Evolutionary conservation across 768 basidiomycete species (phyloP), one percentile per base, ranked within the genome.

Genomic region (Mycena kentingensis): DNA sequence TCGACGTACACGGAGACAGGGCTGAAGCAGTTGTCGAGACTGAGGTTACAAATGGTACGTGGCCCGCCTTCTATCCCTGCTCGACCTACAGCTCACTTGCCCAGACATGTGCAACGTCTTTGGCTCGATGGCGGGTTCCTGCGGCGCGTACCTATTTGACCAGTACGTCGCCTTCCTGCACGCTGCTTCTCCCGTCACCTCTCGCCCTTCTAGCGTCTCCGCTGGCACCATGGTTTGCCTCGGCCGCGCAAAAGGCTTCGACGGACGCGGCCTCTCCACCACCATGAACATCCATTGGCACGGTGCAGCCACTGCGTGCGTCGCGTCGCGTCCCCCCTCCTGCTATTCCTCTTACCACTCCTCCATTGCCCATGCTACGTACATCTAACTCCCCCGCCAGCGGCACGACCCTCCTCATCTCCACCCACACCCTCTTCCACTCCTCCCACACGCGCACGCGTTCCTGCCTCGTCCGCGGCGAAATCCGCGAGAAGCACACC

Each of bases 21-120:
- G 67, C 41, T 19, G n/a, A 75, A 55, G 72, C 70, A 0, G 60
- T 75, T 2, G 70, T 74, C 24, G 75, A 79, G 57, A 67, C 76
- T 5, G 66, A 65, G 4, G 69, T 78, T 8, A 65, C 66, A 4
- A 55, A 66, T 66, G 74, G 75, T 73, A 49, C 32, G 65, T n/a
- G n/a, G n/a, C n/a, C n/a, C n/a, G n/a, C 44, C 10, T 27, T 12
- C 25, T n/a, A 21, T 18, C n/a, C n/a, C 41, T 11, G 11, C 39
- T 46, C 44, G 51, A 42, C 51, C 21, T 52, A 10, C 36, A 36
- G 43, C 35, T 29, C 2, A 24, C 19, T 25, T 12, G 13, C 24
- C 10, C 15, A 60, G 59, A 36, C 18, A 60, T 60, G 59, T 60
- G 45, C 25, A 60, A 60, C 37, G 59, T 60, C n/a, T 60, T 51